A percentile compares a stretch with the other conserved stretches of the same genome.
These are phyloP conservation scores for Nicotiana tomentosiformis DNA, from an alignment of 257 asterid species.

Conservation along the genomic window DNA sequence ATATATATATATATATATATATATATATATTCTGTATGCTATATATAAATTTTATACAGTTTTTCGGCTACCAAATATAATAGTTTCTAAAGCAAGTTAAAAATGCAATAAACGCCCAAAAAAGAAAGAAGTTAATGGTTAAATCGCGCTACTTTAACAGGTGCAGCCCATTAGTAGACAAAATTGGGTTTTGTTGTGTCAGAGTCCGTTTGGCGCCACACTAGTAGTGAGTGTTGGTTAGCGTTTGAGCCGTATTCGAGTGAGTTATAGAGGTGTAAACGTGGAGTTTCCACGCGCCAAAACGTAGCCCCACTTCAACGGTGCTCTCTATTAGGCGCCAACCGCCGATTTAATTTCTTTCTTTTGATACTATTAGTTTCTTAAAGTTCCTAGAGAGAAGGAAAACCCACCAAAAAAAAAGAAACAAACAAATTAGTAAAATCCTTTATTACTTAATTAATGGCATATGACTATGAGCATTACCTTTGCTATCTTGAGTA, in stretches of 20 bases:
- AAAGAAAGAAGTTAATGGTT: background rate
- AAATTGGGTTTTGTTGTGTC: background rate
- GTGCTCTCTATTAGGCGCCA: conserved; percentile 30
- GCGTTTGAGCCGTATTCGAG: background rate
- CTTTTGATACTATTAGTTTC: background rate
- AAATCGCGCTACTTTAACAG: background rate
- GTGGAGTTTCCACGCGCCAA: conserved; percentile 18
- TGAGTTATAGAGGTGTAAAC: background rate
- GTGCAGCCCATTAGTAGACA: background rate
- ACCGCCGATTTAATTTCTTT: background rate
- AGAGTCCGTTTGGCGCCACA: background rate
- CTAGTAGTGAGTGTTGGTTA: background rate
- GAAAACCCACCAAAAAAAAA: background rate
- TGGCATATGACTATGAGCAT: background rate
- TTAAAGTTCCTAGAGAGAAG: background rate
- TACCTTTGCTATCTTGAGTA: background rate
- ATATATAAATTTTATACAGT: no score
- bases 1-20: no score
- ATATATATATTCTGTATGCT: no score
- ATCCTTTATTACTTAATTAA: background rate
- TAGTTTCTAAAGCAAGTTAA: no score
- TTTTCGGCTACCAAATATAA: no score
- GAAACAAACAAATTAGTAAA: background rate
- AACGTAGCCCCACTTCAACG: conserved; percentile 18
- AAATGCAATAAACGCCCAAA: no score